Evolutionary conservation across 1,139 yeast species (phyloP), one percentile per base, ranked within the genome.

Genomic region (Saccharomyces hybrid): DNA sequence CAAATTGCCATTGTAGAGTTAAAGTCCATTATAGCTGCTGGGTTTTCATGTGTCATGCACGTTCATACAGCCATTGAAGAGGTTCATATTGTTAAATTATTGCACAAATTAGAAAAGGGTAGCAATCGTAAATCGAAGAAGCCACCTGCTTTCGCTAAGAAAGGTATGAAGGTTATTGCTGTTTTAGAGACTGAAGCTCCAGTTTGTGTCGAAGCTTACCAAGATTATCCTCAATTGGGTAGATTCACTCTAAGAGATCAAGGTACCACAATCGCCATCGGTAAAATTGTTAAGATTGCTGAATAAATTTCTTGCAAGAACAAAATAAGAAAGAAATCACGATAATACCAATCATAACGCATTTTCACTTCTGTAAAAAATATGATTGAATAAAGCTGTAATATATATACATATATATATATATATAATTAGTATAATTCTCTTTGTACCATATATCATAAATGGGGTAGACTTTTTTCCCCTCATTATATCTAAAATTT

Each of bases 11-110:
- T 93, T 75, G 96, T 95, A 58, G 99, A 93, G 74, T 83, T 93
- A 71, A 89, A 87, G 75, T 87, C 96, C 16, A 91, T 93, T 69
- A 79, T 93, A 70, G 88, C 99, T 8, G 84, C 95, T 54, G 99
- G 99, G 58, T 93, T 85, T 77, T 84, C 97, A 11, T 93, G 99
- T 81, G 97, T 93, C 57, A 91, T 93, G 97, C 99, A 93, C 70
- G 86, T 93, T 67, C 99, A 95, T 77, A 89, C 99, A 51, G 98
- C 99, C 54, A 89, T 93, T 67, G 98, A 93, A 75, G 99, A 93
- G 75, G 97, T 93, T 54, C 80, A 80, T 48, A 82, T 93, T 70
- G 79, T 85, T 53, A 84, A 85, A 68, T 81, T 93, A 72, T 79
- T 91, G 70, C 98, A 93, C 76, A 90, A 91, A 75, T 79, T 93